These are phyloP conservation scores for Rhodotorula kratochvilovae DNA, from an alignment of 768 basidiomycete genomes.

Conservation along the genomic window DNA sequence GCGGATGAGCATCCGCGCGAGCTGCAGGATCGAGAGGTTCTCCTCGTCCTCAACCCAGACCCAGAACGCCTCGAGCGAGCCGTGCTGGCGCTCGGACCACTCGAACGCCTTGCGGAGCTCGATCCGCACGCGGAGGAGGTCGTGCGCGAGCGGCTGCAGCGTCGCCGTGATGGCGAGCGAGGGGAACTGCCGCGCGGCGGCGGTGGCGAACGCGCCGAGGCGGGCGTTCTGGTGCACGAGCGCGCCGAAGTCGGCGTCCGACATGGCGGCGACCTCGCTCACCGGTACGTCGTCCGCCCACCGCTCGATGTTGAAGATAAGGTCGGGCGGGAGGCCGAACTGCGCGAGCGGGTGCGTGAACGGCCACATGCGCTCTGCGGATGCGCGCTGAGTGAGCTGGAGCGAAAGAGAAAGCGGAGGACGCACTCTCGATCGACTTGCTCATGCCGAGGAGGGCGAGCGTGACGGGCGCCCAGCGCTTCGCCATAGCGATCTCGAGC, in stretches of 20 bases:
- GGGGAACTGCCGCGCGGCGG: conserved; percentile 81
- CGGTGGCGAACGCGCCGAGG: conserved; percentile 72
- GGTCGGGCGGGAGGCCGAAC: conserved; percentile 68
- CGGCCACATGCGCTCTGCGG: conserved; percentile 75
- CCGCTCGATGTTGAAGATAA: conserved; percentile 68
- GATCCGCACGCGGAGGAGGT: conserved; percentile 72
- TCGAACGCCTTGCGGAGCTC: conserved; percentile 64
- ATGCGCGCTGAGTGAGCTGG: conserved; percentile 54
- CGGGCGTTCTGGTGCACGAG: conserved; percentile 78
- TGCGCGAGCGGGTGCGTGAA: conserved; percentile 84
- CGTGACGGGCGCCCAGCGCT: conserved; percentile 80
- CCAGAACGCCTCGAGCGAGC: conserved; percentile 79
- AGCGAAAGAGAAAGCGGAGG: background rate
- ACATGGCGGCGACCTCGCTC: conserved; percentile 64
- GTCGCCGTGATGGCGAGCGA: conserved; percentile 61
- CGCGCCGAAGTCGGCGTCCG: conserved; percentile 66
- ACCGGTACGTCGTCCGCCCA: conserved; percentile 79
- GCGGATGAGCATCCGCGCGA: conserved; percentile 67
- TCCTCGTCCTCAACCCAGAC: conserved; percentile 88
- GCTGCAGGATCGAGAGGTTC: conserved; percentile 74
- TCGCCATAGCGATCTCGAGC: conserved; percentile 86
- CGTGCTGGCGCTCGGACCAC: conserved; percentile 75
- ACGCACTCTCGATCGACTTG: conserved; percentile 53
- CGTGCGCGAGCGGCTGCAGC: conserved; percentile 74
- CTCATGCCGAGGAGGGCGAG: conserved; percentile 79